Evolutionary conservation across 208 protist genomes (phyloP).

Genomic region (Borovskyia barvae): DNA sequence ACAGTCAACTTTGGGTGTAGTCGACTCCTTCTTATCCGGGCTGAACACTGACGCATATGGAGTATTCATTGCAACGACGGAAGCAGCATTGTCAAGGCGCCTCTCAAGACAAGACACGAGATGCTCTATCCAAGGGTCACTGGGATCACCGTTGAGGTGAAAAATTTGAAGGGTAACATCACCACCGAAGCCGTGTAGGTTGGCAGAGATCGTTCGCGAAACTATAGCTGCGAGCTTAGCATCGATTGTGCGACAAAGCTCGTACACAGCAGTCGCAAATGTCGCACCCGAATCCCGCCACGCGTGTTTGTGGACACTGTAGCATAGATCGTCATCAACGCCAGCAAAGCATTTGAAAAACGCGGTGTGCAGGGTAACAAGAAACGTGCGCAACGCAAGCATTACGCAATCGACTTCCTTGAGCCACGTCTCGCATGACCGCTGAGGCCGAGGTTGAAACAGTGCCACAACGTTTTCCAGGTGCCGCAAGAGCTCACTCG

Average conservation of each 20-base stretch:
- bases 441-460: not conserved
- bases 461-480: slow-evolving; percentile 1
- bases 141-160: no score
- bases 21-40: not conserved
- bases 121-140: no score
- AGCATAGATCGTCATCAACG: not conserved
- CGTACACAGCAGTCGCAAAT: slow-evolving; percentile 6
- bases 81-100: not conserved
- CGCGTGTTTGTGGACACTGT: not conserved
- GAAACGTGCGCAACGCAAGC: not conserved
- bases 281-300: not conserved
- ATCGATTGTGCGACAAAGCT: slow-evolving; percentile 7
- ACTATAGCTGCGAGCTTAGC: slow-evolving; percentile 5
- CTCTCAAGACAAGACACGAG: no score
- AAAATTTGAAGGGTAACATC: not conserved
- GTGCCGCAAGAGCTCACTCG: not conserved
- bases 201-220: not conserved
- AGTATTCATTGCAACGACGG: not conserved
- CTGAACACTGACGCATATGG: not conserved
- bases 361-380: not conserved
- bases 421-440: not conserved
- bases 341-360: slow-evolving; percentile 7
- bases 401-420: not conserved
- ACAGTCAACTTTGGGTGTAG: not conserved
- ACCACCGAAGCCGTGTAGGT: not conserved